Evolutionary conservation across 2,329 filamentous ascomycete species (phyloP), one percentile per base, ranked within the genome.

Genomic region (Septoria petroselini): DNA sequence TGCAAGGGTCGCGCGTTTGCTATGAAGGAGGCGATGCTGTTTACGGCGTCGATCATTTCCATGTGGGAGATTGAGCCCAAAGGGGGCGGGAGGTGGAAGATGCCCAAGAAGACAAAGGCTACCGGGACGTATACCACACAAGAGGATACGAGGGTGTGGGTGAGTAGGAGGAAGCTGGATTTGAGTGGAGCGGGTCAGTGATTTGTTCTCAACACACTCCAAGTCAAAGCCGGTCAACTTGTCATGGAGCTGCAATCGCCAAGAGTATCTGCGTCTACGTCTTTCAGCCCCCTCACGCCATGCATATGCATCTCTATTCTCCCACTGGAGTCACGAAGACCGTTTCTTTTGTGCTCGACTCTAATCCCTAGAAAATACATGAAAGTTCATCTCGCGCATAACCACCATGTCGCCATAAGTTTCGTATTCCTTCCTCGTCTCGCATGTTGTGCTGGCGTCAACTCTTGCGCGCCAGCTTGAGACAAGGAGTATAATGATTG

Each of bases 1-100:
- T 78, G 75, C 53, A 77, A 78, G 61, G 76, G 75, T 2, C 68
- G 74, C 9, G 65, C 67, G 1, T 76, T 80, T 52, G 76, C 75
- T 2, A 73, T 79, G 58, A 69, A 73, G 40, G 71, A 77, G 58
- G 71, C 74, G 14, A 57, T 82, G 35, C 65, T 73, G 18, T 74
- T 79, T 37, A 71, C 73, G 1, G 78, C 78, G 12, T 72, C 74
- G 1, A 71, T 83, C 17, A 60, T 82, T 15, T 68, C 72, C 4
- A 70, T 79, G 58, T 83, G 79, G 78, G 76, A 82, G 35, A 73
- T 83, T 50, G 68, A 76, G 46, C 71, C 76, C 0, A 70, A 67
- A 0, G 65, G 64, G 40, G 70, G 71, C 12, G 67, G 66, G 5
- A 67, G 65, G 0, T 81, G 80, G 73, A 68, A 69, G 14, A 68